Conservation (phyloP, 1,139 yeast species). For the Taphrina pruni region DNA sequence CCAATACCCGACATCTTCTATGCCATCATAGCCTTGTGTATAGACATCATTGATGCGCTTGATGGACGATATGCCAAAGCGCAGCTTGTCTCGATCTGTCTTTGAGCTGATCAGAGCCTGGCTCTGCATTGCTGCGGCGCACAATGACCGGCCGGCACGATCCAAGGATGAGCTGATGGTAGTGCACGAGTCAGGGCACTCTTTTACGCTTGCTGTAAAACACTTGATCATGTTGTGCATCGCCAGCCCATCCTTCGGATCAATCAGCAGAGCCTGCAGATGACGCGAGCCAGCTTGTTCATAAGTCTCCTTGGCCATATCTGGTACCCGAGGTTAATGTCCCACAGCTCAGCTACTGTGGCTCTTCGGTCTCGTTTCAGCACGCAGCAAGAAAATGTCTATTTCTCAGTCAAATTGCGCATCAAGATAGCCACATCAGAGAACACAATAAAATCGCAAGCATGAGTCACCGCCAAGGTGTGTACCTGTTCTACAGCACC, state of each 20-base stretch:
- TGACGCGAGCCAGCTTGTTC: constrained; percentile 35
- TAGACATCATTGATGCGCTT: constrained; percentile 28
- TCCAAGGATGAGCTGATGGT: constrained; percentile 22
- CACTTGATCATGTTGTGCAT: constrained; percentile 30
- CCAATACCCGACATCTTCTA: constrained; percentile 39
- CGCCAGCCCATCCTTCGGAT: constrained; percentile 38
- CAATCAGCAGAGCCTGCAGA: constrained; percentile 29
- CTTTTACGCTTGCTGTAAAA: constrained; percentile 22
- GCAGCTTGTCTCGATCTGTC: constrained; percentile 13
- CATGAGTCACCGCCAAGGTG: no score
- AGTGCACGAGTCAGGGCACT: constrained; percentile 3
- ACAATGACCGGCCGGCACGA: constrained; percentile 26
- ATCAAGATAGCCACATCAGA: no score
- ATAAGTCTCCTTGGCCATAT: constrained; percentile 4
- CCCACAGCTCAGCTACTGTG: no score
- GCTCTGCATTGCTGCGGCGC: constrained; percentile 39
- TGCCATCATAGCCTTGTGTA: constrained; percentile 22
- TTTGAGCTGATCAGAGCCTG: constrained; percentile 32
- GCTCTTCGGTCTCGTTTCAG: no score
- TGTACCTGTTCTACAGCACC: no score
- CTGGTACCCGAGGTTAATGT: no score
- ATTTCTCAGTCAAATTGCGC: no score
- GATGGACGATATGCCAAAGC: constrained; percentile 21
- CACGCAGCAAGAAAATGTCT: no score
- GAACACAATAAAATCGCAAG: no score